Evolutionary conservation across 2,329 filamentous ascomycete genomes (phyloP).

Genomic region (Alternaria gaisen): DNA sequence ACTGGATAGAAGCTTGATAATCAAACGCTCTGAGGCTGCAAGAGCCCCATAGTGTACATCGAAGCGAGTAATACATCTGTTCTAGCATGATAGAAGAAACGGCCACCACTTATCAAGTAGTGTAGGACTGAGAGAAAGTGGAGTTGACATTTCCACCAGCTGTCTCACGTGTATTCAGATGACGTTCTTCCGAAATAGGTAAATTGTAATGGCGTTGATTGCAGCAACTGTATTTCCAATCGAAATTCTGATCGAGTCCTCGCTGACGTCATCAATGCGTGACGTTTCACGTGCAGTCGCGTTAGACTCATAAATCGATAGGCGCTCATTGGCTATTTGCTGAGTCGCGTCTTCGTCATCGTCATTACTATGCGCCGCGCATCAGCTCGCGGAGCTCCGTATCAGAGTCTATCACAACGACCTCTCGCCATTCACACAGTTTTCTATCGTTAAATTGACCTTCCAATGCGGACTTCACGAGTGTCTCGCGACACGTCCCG

Average conservation of each 20-base stretch:
- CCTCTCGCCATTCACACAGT: not conserved
- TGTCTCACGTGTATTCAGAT: not conserved
- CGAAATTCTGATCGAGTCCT: not conserved
- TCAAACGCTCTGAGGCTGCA: not conserved
- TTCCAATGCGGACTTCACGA: constrained; percentile 49
- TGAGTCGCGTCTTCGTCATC: not conserved
- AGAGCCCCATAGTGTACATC: not conserved
- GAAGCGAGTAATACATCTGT: not conserved
- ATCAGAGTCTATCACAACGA: not conserved
- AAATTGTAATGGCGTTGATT: not conserved
- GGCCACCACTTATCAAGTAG: not conserved
- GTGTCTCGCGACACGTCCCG: constrained; percentile 49
- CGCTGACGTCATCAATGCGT: not conserved
- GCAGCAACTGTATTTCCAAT: not conserved
- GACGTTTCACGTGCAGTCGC: not conserved
- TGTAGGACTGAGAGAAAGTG: not conserved
- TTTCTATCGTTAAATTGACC: not conserved
- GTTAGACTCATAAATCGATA: not conserved
- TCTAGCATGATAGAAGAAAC: not conserved
- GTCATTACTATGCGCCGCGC: not conserved
- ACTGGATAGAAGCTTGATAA: not conserved
- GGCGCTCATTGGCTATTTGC: not conserved
- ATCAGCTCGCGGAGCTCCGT: not conserved
- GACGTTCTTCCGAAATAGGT: not conserved
- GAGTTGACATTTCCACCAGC: not conserved